Evolutionary conservation across 345 rosid species (phyloP).

Genomic region (Isatis tinctoria): DNA sequence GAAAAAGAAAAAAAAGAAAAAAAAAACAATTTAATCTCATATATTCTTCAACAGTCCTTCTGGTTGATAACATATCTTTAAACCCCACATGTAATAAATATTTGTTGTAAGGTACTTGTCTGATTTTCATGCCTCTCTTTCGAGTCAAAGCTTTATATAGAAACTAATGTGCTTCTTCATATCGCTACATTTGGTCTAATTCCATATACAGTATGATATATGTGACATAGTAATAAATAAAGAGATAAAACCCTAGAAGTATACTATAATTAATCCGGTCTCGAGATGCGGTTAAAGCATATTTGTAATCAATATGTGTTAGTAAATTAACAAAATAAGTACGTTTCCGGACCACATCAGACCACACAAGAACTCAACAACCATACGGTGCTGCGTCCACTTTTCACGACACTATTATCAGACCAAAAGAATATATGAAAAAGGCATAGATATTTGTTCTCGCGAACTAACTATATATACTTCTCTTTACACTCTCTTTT

Average conservation of each 20-base stretch:
- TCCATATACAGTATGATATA: no score
- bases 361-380: slow-evolving; percentile 18
- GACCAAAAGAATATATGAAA: slow-evolving; percentile 32
- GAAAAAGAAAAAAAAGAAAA: not conserved
- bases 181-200: not conserved
- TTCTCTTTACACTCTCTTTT: not conserved
- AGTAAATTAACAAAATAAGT: not conserved
- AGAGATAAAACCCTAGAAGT: not conserved
- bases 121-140: slow-evolving; percentile 7
- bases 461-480: slow-evolving; percentile 8
- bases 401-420: slow-evolving; percentile 8
- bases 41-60: not conserved
- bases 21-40: not conserved
- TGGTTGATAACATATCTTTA: not conserved
- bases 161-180: not conserved
- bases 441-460: slow-evolving; percentile 17
- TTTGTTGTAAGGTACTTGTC: slow-evolving; percentile 22
- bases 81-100: slow-evolving; percentile 8
- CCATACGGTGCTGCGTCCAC: slow-evolving; percentile 20
- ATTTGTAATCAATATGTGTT: slow-evolving; percentile 8
- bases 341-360: slow-evolving; percentile 22
- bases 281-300: slow-evolving; percentile 19
- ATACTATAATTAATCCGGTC: not conserved
- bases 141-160: slow-evolving; percentile 1
- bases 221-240: not conserved